These are phyloP conservation scores for Vitis riparia DNA, from an alignment of 164 flowering plant genomes.

Conservation along the genomic window DNA sequence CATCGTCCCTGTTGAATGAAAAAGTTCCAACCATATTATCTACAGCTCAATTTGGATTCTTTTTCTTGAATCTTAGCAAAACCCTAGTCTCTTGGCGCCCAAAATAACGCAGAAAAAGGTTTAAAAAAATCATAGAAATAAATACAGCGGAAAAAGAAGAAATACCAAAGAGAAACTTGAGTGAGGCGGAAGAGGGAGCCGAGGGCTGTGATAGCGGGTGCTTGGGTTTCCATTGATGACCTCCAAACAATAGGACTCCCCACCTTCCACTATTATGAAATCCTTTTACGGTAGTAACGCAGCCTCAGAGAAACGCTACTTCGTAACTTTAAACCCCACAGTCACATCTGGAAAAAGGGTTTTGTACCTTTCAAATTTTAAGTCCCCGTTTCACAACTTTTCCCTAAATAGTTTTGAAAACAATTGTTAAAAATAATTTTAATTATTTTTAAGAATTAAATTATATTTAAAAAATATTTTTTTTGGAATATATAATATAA, in stretches of 20 bases:
- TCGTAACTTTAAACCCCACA: too few species aligned
- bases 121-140: neutral
- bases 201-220: conserved; percentile 55
- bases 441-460: neutral
- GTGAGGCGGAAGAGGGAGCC: conserved; percentile 75
- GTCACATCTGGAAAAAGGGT: too few species aligned
- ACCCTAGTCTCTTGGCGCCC: neutral
- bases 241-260: too few species aligned
- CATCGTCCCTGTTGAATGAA: conserved; percentile 47
- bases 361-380: too few species aligned
- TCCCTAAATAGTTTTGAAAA: too few species aligned
- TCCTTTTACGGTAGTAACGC: too few species aligned
- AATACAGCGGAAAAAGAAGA: conserved; percentile 1
- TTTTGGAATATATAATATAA: too few species aligned
- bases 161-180: conserved; percentile 57
- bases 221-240: conserved; percentile 7
- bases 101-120: neutral
- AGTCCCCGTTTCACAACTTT: too few species aligned
- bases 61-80: neutral
- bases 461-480: too few species aligned
- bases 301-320: too few species aligned
- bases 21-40: neutral
- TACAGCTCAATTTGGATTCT: neutral
- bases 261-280: too few species aligned
- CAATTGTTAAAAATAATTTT: neutral